phyloP scores from a whole-genome alignment of 345 rosid genomes.

The Pistacia atlantica region DNA sequence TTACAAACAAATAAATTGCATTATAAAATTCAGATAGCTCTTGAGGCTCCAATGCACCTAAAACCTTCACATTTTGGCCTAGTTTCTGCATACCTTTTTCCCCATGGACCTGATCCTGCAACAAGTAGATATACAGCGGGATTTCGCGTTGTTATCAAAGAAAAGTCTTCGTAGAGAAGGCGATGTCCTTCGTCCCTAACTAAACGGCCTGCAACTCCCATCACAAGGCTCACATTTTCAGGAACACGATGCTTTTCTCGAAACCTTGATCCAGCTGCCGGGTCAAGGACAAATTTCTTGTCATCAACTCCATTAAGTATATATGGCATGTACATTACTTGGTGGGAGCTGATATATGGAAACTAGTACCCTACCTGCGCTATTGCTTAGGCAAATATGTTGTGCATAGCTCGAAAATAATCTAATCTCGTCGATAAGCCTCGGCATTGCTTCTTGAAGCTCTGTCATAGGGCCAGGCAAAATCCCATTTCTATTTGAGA shows the following conservation, averaged over 20 bases:
- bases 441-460: conserved; percentile 65
- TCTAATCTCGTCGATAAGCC: conserved; percentile 55
- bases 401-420: conserved; percentile 66
- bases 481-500: conserved; percentile 28
- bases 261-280: conserved; percentile 44
- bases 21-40: conserved; percentile 64
- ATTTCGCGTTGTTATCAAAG: conserved; percentile 33
- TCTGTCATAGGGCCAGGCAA: conserved; percentile 30
- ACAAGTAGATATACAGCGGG: conserved; percentile 52
- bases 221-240: conserved; percentile 35
- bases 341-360: conserved; percentile 61
- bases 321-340: conserved; percentile 51
- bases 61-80: conserved; percentile 55
- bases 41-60: conserved; percentile 55
- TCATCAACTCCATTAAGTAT: conserved; percentile 79
- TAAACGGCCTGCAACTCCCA: conserved; percentile 79
- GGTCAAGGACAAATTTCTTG: conserved; percentile 44
- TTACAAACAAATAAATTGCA: conserved; percentile 67
- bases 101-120: conserved; percentile 85
- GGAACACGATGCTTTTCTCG: conserved; percentile 47
- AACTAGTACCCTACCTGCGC: conserved; percentile 58
- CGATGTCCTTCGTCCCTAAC: conserved; percentile 84
- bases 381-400: conserved; percentile 67
- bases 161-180: conserved; percentile 58
- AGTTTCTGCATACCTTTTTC: conserved; percentile 50